Evolutionary conservation across 2,329 filamentous ascomycete species (phyloP).

Genomic region (Botrytis hyacinthi): DNA sequence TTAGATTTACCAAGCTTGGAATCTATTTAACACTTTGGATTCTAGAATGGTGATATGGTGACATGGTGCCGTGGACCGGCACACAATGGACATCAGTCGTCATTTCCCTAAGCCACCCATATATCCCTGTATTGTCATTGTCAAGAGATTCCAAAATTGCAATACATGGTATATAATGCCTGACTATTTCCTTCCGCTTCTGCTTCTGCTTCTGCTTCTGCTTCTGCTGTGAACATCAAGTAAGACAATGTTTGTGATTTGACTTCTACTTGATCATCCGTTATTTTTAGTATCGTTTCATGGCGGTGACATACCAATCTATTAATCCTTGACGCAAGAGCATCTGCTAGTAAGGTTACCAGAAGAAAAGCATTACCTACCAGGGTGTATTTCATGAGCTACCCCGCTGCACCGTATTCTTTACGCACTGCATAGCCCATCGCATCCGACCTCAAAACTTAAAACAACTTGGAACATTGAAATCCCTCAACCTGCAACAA

Average conservation of each 20-base stretch:
- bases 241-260: neutral
- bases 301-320: neutral
- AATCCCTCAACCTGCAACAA: neutral
- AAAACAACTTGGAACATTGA: neutral
- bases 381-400: neutral
- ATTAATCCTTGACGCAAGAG: neutral
- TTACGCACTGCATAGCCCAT: neutral
- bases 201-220: no score
- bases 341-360: neutral
- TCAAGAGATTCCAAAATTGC: neutral
- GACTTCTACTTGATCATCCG: neutral
- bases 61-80: neutral
- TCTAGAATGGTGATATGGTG: constrained; percentile 1
- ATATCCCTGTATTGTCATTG: neutral
- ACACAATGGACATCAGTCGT: neutral
- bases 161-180: neutral
- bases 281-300: neutral
- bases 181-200: neutral
- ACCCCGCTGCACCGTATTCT: constrained; percentile 23
- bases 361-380: neutral
- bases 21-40: neutral
- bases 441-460: neutral
- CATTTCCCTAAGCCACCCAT: constrained; percentile 8
- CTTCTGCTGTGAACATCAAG: neutral
- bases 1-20: neutral